Percentiles rank a stretch among this genome's conserved stretches.
Conservation (phyloP, 2,329 filamentous ascomycete genomes). For the Sarocladium brachiariae region DNA sequence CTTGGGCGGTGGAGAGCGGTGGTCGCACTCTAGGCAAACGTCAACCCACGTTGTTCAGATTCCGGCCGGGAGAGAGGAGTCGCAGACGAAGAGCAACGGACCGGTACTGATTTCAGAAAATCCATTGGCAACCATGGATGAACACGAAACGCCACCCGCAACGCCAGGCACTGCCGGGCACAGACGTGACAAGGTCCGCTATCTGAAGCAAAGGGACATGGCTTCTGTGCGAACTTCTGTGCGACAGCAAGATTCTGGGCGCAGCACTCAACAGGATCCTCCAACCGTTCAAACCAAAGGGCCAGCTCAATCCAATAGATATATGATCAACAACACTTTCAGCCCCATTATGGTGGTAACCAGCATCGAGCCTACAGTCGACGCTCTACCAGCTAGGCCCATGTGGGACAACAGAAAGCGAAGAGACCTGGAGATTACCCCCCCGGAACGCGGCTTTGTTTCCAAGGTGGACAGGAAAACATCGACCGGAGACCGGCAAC, state of each 20-base stretch:
- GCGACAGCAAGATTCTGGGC: neutral
- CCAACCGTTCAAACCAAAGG: neutral
- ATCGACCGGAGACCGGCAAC: neutral
- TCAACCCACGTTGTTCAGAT: too few species aligned
- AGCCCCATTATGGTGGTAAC: conserved; percentile 11
- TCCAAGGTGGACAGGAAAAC: neutral
- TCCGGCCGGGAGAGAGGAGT: too few species aligned
- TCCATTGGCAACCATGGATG: conserved; percentile 14
- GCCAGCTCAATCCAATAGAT: neutral
- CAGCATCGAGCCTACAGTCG: conserved; percentile 7
- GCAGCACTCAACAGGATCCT: neutral
- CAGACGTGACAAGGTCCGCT: conserved; percentile 31
- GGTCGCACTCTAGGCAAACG: neutral
- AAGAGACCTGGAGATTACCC: conserved; percentile 5
- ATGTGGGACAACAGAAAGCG: conserved; percentile 1
- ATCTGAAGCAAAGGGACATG: conserved; percentile 33
- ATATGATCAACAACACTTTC: neutral
- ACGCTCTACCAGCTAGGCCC: neutral
- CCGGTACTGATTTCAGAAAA: conserved; percentile 14
- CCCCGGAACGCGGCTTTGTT: neutral
- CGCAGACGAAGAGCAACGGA: neutral
- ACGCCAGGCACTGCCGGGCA: conserved; percentile 20
- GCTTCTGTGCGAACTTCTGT: conserved; percentile 22
- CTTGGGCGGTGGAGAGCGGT: neutral
- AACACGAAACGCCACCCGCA: conserved; percentile 14